These are phyloP conservation scores for Paxillus rubicundulus DNA, from an alignment of 768 basidiomycete species.

Conservation along the genomic window DNA sequence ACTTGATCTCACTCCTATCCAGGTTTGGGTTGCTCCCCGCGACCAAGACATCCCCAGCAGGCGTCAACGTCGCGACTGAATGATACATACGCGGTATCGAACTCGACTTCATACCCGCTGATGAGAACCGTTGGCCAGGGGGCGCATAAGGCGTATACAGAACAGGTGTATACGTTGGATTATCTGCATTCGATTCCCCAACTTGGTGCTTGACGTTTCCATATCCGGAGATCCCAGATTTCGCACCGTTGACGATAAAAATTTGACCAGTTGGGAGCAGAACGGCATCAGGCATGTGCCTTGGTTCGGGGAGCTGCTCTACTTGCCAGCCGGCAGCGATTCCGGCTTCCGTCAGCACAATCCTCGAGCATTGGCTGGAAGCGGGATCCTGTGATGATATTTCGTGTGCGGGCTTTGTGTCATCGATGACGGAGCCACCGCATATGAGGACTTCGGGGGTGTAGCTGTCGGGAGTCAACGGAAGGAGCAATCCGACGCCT, in stretches of 20 bases:
- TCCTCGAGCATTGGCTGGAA: constrained; percentile 68
- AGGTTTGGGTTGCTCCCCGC: constrained; percentile 84
- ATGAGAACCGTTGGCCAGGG: constrained; percentile 56
- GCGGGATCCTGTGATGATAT: constrained; percentile 74
- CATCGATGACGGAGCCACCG: constrained; percentile 69
- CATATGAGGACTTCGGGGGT: constrained; percentile 71
- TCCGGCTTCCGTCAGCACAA: constrained; percentile 61
- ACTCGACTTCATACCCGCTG: constrained; percentile 57
- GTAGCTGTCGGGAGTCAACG: constrained; percentile 64
- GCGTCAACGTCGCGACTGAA: constrained; percentile 78
- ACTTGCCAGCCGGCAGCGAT: constrained; percentile 70
- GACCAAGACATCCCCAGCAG: constrained; percentile 69
- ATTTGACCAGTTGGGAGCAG: constrained; percentile 75
- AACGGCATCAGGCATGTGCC: constrained; percentile 79
- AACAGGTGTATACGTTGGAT: constrained; percentile 65
- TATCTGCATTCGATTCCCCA: constrained; percentile 76
- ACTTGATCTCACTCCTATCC: constrained; percentile 68
- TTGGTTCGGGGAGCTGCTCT: constrained; percentile 70
- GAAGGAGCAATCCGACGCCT: constrained; percentile 70
- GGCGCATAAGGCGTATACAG: constrained; percentile 63
- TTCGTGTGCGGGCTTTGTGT: constrained; percentile 53
- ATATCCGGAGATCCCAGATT: constrained; percentile 73
- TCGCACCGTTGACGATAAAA: constrained; percentile 74
- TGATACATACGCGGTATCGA: constrained; percentile 76
- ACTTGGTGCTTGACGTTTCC: constrained; percentile 68